Base-by-base conservation (phyloP, 2,329 filamentous ascomycete genomes). In the Diplodia seriata region DNA sequence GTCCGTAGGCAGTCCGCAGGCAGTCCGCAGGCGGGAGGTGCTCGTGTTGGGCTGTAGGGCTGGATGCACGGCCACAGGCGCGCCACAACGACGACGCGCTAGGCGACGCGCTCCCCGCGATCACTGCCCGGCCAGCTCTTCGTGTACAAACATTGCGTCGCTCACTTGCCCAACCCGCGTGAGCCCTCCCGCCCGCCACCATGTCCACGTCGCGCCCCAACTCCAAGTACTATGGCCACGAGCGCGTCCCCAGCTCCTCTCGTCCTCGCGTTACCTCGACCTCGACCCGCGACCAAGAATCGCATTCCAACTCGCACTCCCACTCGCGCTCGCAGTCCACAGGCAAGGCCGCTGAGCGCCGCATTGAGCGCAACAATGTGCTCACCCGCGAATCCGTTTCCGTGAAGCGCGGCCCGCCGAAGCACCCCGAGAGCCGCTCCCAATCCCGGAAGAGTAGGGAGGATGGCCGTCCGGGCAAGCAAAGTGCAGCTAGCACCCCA, bases 191-290 rank as follows among this genome's bases (percentile, higher is more conserved):
- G 15, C 53, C 62, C 67, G 66, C 72, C 61, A 69, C 68, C 70
- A 79, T 79, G 76, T 72, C 76, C 15, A 72, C 76, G 26, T 76
- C 76, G 69, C 75, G 74, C 67, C 74, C 72, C 26, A 73, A 72
- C 49, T 70, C 73, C 67, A 79, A 76, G 66, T 71, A 73, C 65
- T 71, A 73, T 54, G 69, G 71, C 43, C 73, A 74, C 73, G 77
- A 79, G 62, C 74, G 75, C 71, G 70, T 75, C 49, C 74, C 76
- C 47, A 69, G 68, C 49, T 73, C 73, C 36, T 70, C 77, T 66
- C 76, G 77, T 73, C 76, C 77, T 75, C 78, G 76, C 75, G 77
- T 76, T 61, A 70, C 76, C 55, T 76, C 76, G 47, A 70, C 67
- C 15, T 66, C 66, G 23, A 61, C 43, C 29, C 66, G 66, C 56